Evolutionary conservation across 148 eudicot species (phyloP).

Genomic region (Vaccinium corymbosum): DNA sequence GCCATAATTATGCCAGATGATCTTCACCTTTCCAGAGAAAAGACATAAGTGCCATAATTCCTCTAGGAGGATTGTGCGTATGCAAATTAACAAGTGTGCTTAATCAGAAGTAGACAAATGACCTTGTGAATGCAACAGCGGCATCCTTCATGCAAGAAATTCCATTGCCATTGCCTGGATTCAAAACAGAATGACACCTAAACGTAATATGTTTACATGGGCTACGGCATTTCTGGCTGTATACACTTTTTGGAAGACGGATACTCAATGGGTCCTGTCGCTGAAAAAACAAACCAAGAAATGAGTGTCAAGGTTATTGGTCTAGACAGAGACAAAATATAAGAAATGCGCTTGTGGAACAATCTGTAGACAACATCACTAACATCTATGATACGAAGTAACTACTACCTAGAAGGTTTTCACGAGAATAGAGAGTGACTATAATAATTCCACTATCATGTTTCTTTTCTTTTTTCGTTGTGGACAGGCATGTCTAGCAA

Average conservation of each 20-base stretch:
- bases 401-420: not conserved
- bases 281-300: constrained; percentile 33
- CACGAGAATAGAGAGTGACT: not conserved
- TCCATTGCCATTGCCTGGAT: constrained; percentile 39
- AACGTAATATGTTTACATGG: constrained; percentile 35
- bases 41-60: not conserved
- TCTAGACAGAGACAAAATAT: not conserved
- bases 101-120: constrained; percentile 16
- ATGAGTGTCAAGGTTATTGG: not conserved
- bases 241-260: constrained; percentile 35
- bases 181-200: constrained; percentile 50
- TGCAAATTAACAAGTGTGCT: not conserved
- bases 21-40: not conserved
- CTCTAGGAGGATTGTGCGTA: not conserved
- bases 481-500: not conserved
- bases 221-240: constrained; percentile 32
- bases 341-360: not conserved
- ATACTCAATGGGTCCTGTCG: constrained; percentile 46
- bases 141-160: constrained; percentile 47
- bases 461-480: not conserved
- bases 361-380: constrained; percentile 3
- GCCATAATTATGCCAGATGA: constrained; percentile 4
- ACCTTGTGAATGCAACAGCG: constrained; percentile 60
- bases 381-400: not conserved
- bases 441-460: not conserved